A percentile compares a stretch with the other conserved stretches of the same genome.
These are phyloP conservation scores for Fraxinus sp. DNA, from an alignment of 305 asterid species.

Conservation along the genomic window DNA sequence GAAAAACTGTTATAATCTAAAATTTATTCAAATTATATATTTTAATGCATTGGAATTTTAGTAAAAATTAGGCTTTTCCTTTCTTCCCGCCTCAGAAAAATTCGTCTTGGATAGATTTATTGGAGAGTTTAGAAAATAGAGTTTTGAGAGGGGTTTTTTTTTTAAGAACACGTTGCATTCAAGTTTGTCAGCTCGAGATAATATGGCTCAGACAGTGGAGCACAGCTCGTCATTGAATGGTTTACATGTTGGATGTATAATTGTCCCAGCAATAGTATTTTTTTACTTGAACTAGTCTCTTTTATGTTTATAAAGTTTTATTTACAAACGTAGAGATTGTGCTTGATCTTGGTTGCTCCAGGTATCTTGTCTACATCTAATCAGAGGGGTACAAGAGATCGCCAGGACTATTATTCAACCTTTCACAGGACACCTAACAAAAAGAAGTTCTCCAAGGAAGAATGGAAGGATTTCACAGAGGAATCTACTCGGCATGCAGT, in stretches of 20 bases:
- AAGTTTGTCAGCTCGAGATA: not conserved
- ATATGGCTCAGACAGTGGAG: not conserved
- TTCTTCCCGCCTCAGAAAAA: not conserved
- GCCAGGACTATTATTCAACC: conserved; percentile 49
- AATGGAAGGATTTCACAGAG: conserved; percentile 73
- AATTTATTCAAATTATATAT: not conserved
- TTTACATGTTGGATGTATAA: not conserved
- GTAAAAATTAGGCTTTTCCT: not conserved
- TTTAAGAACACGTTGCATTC: not conserved
- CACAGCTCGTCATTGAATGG: not conserved
- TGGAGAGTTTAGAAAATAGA: not conserved
- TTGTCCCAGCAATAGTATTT: not conserved
- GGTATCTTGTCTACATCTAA: conserved; percentile 41
- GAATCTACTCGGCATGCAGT: conserved; percentile 65
- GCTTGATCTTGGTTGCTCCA: conserved; percentile 22
- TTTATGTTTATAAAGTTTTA: not conserved
- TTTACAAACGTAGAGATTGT: not conserved
- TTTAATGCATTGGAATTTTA: not conserved
- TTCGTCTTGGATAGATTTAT: not conserved
- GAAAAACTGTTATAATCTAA: not conserved
- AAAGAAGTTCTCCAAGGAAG: conserved; percentile 60
- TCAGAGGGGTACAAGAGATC: conserved; percentile 19
- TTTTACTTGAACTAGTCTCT: not conserved
- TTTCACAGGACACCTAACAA: conserved; percentile 66
- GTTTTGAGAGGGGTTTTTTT: not conserved